These are phyloP conservation scores for Sporothrix dimorphospora DNA, from an alignment of 2,329 filamentous ascomycete genomes.

Conservation along the genomic window DNA sequence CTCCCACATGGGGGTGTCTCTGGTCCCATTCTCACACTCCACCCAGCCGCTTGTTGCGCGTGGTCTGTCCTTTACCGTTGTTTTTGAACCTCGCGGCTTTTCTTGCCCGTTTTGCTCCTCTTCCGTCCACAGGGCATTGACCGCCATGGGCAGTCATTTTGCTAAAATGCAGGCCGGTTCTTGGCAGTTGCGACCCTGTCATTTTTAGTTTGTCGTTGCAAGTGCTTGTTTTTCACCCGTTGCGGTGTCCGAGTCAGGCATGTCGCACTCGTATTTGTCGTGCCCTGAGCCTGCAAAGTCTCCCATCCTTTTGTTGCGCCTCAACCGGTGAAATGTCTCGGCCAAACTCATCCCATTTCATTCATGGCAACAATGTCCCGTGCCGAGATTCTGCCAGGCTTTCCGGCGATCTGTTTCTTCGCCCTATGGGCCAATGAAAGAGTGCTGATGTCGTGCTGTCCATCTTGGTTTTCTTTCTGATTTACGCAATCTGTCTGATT, in stretches of 20 bases:
- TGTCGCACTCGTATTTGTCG: neutral
- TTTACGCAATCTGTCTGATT: neutral
- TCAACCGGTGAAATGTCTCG: constrained; percentile 16
- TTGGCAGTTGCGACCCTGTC: constrained; percentile 22
- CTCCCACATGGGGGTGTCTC: neutral
- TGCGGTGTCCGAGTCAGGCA: neutral
- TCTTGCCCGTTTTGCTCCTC: neutral
- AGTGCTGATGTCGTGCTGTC: neutral
- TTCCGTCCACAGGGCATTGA: constrained; percentile 16
- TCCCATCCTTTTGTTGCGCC: neutral
- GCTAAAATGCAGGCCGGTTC: constrained; percentile 13
- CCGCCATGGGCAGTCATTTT: neutral
- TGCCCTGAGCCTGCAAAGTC: neutral
- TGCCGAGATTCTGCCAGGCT: constrained; percentile 11
- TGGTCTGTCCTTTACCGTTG: neutral
- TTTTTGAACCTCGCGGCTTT: neutral
- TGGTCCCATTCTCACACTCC: too few relatives aligned
- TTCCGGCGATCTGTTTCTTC: neutral
- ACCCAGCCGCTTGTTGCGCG: constrained; percentile 1
- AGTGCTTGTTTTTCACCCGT: neutral
- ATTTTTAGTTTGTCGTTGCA: neutral
- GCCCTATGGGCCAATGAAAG: neutral
- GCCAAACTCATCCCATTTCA: constrained; percentile 2
- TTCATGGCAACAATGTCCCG: neutral
- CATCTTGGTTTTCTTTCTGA: neutral